These are phyloP conservation scores for Lagerstroemia fauriei DNA, from an alignment of 441 rosid species.

Conservation along the genomic window DNA sequence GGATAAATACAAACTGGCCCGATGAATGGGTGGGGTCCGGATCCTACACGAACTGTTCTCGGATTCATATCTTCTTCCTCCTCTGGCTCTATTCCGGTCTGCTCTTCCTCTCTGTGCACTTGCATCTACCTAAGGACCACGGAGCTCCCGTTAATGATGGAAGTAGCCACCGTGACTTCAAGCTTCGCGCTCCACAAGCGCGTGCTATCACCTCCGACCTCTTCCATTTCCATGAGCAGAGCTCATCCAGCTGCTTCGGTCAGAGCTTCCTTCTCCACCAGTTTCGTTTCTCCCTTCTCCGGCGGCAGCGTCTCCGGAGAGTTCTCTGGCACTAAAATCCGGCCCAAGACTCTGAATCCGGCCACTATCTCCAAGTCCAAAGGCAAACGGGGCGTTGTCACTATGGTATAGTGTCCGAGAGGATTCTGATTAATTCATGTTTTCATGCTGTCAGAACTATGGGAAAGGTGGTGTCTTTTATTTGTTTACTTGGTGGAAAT, in stretches of 20 bases:
- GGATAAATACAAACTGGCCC: too few species aligned
- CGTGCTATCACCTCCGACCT: constrained; percentile 32
- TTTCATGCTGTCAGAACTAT: not conserved
- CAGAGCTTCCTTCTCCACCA: constrained; percentile 52
- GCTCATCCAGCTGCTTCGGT: constrained; percentile 29
- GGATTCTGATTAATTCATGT: not conserved
- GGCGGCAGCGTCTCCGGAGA: constrained; percentile 52
- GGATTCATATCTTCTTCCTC: constrained; percentile 16
- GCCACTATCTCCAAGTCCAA: constrained; percentile 50
- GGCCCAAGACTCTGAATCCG: constrained; percentile 50
- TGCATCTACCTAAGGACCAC: not conserved
- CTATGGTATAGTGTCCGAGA: constrained; percentile 48
- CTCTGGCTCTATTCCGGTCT: not conserved
- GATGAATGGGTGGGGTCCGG: constrained; percentile 8
- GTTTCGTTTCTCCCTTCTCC: constrained; percentile 43
- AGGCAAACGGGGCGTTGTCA: constrained; percentile 63
- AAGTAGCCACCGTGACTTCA: constrained; percentile 58
- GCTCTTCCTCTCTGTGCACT: constrained; percentile 3
- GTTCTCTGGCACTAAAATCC: constrained; percentile 53
- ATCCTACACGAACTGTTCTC: not conserved
- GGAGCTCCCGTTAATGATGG: constrained; percentile 45
- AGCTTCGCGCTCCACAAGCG: constrained; percentile 48
- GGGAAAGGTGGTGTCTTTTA: not conserved
- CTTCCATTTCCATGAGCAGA: constrained; percentile 35
- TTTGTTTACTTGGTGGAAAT: not conserved